Conservation (phyloP, 352 stramenopile genomes). For the Blastocystis sp. region DNA sequence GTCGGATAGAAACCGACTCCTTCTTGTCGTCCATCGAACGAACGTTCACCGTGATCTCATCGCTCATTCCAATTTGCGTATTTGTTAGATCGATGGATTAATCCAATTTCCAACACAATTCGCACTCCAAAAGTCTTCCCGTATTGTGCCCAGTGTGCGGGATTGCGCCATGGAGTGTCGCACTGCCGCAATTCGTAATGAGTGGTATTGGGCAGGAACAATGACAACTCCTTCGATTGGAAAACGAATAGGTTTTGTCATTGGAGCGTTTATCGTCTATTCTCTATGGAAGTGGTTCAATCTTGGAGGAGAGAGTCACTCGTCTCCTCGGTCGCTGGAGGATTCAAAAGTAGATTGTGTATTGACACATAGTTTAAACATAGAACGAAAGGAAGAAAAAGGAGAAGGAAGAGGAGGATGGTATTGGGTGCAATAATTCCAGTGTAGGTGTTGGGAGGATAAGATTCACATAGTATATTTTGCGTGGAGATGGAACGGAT, state of each 20-base stretch:
- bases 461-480: background rate
- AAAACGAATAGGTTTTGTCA: background rate
- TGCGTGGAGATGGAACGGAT: background rate
- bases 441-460: background rate
- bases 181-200: too few species aligned
- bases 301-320: background rate
- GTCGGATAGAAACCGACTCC: background rate
- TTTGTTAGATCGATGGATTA: background rate
- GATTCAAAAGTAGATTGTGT: background rate
- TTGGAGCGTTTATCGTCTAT: slow-evolving; percentile 7
- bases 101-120: background rate
- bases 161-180: too few species aligned
- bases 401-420: background rate
- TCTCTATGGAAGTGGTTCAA: slow-evolving; percentile 25
- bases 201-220: too few species aligned
- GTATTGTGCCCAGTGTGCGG: too few species aligned
- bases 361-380: background rate
- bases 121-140: background rate
- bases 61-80: background rate
- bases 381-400: background rate
- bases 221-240: background rate
- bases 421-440: background rate
- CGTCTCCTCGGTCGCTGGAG: background rate
- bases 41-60: background rate
- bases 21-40: slow-evolving; percentile 27